Evolutionary conservation across 1,139 yeast species (phyloP).

Genomic region (Sugiyamaella japonica): DNA sequence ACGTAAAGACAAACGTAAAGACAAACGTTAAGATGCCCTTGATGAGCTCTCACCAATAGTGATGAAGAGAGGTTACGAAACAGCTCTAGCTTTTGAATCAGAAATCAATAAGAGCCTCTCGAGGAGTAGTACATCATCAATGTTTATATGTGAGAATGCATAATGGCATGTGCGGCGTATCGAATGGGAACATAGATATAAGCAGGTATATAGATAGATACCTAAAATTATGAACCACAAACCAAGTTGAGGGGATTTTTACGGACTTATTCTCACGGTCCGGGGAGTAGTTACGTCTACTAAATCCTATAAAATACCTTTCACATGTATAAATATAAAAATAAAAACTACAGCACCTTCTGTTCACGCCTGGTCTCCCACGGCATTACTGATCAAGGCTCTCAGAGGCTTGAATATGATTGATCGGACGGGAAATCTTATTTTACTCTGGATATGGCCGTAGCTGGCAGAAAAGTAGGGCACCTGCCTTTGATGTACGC

Average conservation of each 20-base stretch:
- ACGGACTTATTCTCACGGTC: neutral
- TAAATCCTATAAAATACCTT: no score
- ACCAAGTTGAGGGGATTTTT: no score
- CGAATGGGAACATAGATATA: no score
- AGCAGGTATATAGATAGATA: no score
- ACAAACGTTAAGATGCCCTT: neutral
- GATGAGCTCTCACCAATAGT: neutral
- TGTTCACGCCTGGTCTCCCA: slow-evolving; percentile 15
- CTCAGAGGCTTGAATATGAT: slow-evolving; percentile 14
- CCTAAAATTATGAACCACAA: no score
- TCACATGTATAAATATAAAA: neutral
- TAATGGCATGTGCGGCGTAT: no score
- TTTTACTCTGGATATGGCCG: slow-evolving; percentile 13
- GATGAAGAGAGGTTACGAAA: neutral
- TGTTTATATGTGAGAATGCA: no score
- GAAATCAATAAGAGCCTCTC: no score
- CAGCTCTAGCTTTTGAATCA: neutral
- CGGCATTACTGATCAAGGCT: slow-evolving; percentile 15
- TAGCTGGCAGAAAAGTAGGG: no score
- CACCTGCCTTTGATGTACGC: no score
- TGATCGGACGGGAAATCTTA: slow-evolving; percentile 14
- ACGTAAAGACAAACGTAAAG: neutral
- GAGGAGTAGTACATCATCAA: no score
- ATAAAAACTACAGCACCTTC: slow-evolving; percentile 7
- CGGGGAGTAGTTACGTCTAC: neutral